Evolutionary conservation across 2,329 filamentous ascomycete species (phyloP), one percentile per base, ranked within the genome.

Genomic region (Stylonectria norvegica): DNA sequence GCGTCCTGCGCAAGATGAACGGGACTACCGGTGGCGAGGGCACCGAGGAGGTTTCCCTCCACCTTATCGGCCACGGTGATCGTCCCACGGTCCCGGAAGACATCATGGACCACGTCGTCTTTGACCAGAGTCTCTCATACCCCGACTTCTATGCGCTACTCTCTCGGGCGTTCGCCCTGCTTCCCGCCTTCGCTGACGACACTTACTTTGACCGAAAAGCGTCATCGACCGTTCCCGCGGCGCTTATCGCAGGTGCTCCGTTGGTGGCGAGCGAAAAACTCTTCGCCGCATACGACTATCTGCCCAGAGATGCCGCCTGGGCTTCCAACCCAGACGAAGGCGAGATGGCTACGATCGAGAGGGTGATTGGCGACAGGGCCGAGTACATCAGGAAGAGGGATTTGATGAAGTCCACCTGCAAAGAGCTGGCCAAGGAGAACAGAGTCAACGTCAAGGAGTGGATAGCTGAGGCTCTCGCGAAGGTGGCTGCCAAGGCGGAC

Each of bases 121-220:
- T 59, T 40, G 52, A 59, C 25, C 27, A 47, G 30, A 40, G 44
- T 27, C 48, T 58, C 11, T 56, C 54, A 1, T 59, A 59, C 31
- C 56, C 56, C 3, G 52, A 58, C 18, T 59, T 59, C 33, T 59
- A 59, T 34, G 38, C 47, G 7, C 37, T 49, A 1, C 29, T 53
- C 25, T 52, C 52, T 19, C 45, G 36, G 19, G 43, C 52, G 15
- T 55, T 53, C 37, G 37, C 52, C 14, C 20, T 57, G 11, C 42
- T 59, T 7, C 56, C 56, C 6, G 53, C 45, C 7, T 59, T 59
- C 37, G 56, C 56, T n/a, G 48, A 50, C 5, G 47, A 57, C 2
- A 42, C 45, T 18, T 59, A 59, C 42, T 49, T 47, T 20, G 56
- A 58, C 34, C 56, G 55, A 36, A 59, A 59, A 45, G 56, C 56